A percentile compares a stretch with the other conserved stretches of the same genome.
phyloP scores from a whole-genome alignment of 78 protist genomes.

The Pigoraptor vietnamica region DNA sequence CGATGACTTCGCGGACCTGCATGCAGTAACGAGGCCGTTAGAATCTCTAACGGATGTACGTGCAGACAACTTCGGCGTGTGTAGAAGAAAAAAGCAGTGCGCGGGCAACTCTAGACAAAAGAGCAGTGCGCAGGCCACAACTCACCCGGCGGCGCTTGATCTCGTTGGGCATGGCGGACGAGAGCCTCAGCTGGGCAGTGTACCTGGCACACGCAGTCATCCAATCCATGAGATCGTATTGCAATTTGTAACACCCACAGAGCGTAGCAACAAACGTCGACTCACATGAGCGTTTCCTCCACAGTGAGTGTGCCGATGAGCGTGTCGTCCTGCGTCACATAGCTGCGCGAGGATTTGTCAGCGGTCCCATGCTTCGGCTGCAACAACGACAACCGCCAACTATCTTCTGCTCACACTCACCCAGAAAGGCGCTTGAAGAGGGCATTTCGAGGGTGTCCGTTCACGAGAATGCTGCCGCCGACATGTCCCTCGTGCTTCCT shows the following conservation, averaged over 20 bases:
- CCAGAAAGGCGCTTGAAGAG: background rate
- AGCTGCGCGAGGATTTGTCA: no score
- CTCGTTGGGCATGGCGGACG: background rate
- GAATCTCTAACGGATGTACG: no score
- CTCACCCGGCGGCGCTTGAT: background rate
- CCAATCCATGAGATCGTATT: no score
- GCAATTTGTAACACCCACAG: background rate
- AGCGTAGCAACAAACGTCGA: constrained; percentile 46
- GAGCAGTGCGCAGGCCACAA: no score
- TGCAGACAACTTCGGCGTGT: no score
- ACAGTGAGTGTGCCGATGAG: constrained; percentile 65
- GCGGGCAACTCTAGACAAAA: background rate
- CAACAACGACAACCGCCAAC: no score
- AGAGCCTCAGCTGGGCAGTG: no score
- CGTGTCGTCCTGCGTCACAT: constrained; percentile 48
- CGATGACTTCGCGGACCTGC: constrained; percentile 16
- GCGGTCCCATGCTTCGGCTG: no score
- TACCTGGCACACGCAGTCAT: no score
- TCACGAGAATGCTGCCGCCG: background rate
- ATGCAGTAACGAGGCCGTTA: no score
- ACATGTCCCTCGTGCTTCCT: background rate
- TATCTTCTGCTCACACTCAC: no score
- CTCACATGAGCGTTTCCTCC: constrained; percentile 46
- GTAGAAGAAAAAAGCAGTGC: background rate
- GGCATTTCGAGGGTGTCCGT: background rate